These are phyloP conservation scores for Aquilaria yunnanensis DNA, from an alignment of 345 rosid genomes.

Conservation along the genomic window DNA sequence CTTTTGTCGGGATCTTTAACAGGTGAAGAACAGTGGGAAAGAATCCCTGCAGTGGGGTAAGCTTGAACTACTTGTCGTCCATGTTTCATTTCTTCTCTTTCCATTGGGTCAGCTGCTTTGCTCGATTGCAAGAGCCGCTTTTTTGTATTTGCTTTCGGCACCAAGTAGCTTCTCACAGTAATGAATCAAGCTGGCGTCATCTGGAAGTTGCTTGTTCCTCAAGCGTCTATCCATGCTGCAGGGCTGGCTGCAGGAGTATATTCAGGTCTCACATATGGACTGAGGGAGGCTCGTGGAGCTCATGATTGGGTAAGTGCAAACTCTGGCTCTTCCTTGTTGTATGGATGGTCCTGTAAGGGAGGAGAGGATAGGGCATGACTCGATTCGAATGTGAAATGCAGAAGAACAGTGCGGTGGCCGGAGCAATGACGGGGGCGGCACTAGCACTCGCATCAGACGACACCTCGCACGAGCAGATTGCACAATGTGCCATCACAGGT, in stretches of 20 bases:
- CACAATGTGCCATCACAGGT: constrained; percentile 85
- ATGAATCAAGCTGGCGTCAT: too few relatives aligned
- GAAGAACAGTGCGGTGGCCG: constrained; percentile 90
- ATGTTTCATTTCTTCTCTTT: too few relatives aligned
- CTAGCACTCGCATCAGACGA: constrained; percentile 61
- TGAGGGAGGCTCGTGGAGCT: constrained; percentile 80
- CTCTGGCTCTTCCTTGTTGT: neutral
- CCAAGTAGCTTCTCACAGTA: neutral
- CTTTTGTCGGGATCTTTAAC: constrained; percentile 5
- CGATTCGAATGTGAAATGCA: constrained; percentile 18
- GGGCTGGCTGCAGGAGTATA: constrained; percentile 88
- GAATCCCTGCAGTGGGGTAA: constrained; percentile 94
- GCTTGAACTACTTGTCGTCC: constrained; percentile 4
- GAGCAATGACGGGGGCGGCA: constrained; percentile 84
- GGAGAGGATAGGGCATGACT: neutral
- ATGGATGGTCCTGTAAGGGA: too few relatives aligned
- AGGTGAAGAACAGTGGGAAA: constrained; percentile 89
- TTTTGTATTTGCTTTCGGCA: too few relatives aligned
- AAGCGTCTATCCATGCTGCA: constrained; percentile 10
- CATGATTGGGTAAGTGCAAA: constrained; percentile 73
- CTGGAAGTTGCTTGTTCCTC: too few relatives aligned
- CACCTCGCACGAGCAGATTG: constrained; percentile 69
- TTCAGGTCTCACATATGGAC: constrained; percentile 84
- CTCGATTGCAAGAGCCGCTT: neutral
- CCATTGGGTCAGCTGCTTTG: neutral